Evolutionary conservation across 495 filamentous ascomycete genomes (phyloP).

Genomic region (Penicillium diatomitis): DNA sequence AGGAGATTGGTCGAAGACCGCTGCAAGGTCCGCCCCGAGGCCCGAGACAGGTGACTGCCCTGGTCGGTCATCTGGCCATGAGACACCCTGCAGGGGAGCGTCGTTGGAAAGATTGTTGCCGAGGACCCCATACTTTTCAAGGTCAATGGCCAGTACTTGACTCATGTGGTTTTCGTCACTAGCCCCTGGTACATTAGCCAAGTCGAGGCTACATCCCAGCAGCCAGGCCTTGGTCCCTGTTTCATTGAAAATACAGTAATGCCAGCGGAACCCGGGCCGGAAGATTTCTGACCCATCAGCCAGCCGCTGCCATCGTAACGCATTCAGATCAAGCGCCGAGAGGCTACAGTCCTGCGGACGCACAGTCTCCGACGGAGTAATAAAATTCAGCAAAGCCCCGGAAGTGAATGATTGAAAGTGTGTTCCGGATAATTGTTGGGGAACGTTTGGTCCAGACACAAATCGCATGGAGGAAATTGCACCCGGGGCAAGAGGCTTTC

Average conservation of each 20-base stretch:
- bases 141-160: slow-evolving; percentile 84
- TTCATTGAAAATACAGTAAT: slow-evolving; percentile 91
- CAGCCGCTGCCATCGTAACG: slow-evolving; percentile 84
- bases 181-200: slow-evolving; percentile 37
- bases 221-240: slow-evolving; percentile 94
- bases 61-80: slow-evolving; percentile 42
- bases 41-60: slow-evolving; percentile 43
- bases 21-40: slow-evolving; percentile 71
- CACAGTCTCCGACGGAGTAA: slow-evolving; percentile 83
- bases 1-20: slow-evolving; percentile 73
- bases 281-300: slow-evolving; percentile 92
- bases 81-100: slow-evolving; percentile 45
- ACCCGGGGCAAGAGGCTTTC: slow-evolving; percentile 70
- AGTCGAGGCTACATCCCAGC: slow-evolving; percentile 77
- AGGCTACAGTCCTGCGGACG: slow-evolving; percentile 78
- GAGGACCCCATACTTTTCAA: slow-evolving; percentile 75
- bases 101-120: slow-evolving; percentile 66
- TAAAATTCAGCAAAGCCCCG: slow-evolving; percentile 83
- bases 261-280: slow-evolving; percentile 80
- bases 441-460: slow-evolving; percentile 77
- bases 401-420: slow-evolving; percentile 95
- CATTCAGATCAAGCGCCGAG: slow-evolving; percentile 75
- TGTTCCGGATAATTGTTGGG: slow-evolving; percentile 76
- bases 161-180: slow-evolving; percentile 80
- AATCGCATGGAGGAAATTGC: slow-evolving; percentile 86